Base-by-base conservation (phyloP, 352 stramenopile genomes). In the Globisporangium echinulatum region DNA sequence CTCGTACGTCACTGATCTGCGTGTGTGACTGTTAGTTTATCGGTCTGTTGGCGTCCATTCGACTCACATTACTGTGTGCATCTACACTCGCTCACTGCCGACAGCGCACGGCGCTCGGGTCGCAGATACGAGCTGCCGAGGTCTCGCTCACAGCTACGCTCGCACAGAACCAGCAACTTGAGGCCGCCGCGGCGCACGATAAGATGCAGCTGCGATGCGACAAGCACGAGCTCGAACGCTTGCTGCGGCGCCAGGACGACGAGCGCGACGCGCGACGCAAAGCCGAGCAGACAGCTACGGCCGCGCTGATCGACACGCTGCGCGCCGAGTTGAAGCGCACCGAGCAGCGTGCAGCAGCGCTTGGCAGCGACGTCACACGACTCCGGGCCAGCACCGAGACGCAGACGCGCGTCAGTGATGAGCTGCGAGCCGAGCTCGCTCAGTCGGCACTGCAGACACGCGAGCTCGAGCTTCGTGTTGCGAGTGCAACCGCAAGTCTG, bases 161-260 rank as follows among this genome's bases (percentile, higher is more conserved):
- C 13, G 64, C 71, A 11, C 56, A 56, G 7, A 58, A 57, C 19
- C 55, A 46, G 36, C 52, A 36, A 7, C 51, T 79, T 38, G 73
- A 82, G 44, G 37, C 47, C 9, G 37, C 55, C 13, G 43, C 49
- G 17, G 14, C 48, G 5, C 52, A 73, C 40, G 70, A 77, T 36
- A 77, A 74, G 36, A 17, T 54, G 13, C 71, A 75, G 39, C 59
- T 77, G 36, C 57, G 68, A 1, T 64, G 56, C 52, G 64, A 78
- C 42, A 76, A 71, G 19, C 56, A 70, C 14, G 64, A 79, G 39
- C 49, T 83, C 4, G 69, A 80, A 37, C 48, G 49, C 5, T 44
- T 73, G 36, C 59, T 80, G 5, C 53, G 50, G 14, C 54, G 50
- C 14, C 76, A 68, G 67, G 66, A 66, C n/a, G 56, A 71, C 5